Evolutionary conservation across 495 filamentous ascomycete species (phyloP).

Genomic region (Neurospora sp.): DNA sequence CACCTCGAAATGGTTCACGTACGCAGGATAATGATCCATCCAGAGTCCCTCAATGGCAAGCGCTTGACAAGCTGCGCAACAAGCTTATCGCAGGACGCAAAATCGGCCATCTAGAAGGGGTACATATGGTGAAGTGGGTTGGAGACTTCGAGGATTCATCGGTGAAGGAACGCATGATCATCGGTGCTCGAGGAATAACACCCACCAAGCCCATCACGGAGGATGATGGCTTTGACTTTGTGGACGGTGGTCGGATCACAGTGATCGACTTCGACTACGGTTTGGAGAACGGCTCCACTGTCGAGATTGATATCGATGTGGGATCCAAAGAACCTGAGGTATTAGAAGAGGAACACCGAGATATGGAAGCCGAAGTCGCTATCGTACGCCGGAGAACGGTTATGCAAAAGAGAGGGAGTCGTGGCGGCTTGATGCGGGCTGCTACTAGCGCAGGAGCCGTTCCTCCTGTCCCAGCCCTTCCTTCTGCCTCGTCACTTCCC

Average conservation of each 20-base stretch:
- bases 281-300: slow-evolving; percentile 40
- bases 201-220: slow-evolving; percentile 48
- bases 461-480: slow-evolving; percentile 4
- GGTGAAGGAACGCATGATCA: slow-evolving; percentile 52
- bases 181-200: slow-evolving; percentile 67
- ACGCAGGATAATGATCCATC: slow-evolving; percentile 25
- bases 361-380: slow-evolving; percentile 73
- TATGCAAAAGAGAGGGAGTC: slow-evolving; percentile 39
- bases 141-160: slow-evolving; percentile 33
- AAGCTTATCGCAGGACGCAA: slow-evolving; percentile 51
- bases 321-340: slow-evolving; percentile 58
- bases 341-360: slow-evolving; percentile 63
- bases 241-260: slow-evolving; percentile 74
- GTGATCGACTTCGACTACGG: slow-evolving; percentile 66
- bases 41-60: slow-evolving; percentile 55
- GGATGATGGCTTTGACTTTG: slow-evolving; percentile 61
- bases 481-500: slow-evolving; percentile 3
- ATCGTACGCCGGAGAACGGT: slow-evolving; percentile 68
- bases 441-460: slow-evolving; percentile 18
- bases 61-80: slow-evolving; percentile 56
- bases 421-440: slow-evolving; percentile 27
- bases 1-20: slow-evolving; percentile 23
- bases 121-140: slow-evolving; percentile 56
- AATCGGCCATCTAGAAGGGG: slow-evolving; percentile 43
- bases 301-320: slow-evolving; percentile 60